A percentile compares a stretch with the other conserved stretches of the same genome.
These are phyloP conservation scores for Penicillium thymicola DNA, from an alignment of 2,329 filamentous ascomycete genomes.

Conservation along the genomic window DNA sequence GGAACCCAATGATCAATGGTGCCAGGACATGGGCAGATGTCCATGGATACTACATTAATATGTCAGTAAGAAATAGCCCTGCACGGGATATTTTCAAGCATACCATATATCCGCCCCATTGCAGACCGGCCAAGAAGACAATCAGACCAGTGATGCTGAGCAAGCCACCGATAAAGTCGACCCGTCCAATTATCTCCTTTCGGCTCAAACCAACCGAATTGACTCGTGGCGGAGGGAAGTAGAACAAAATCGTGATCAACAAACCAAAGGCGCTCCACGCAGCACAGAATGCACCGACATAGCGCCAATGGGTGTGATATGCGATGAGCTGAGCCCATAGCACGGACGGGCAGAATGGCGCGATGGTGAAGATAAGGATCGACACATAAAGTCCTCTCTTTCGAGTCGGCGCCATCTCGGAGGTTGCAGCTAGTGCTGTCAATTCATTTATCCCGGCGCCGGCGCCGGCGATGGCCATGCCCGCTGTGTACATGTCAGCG, in stretches of 20 bases:
- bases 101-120: slow-evolving; percentile 52
- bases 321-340: slow-evolving; percentile 59
- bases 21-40: slow-evolving; percentile 45
- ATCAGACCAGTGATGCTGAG: slow-evolving; percentile 49
- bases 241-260: slow-evolving; percentile 43
- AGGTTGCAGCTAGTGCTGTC: slow-evolving; percentile 64
- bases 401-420: slow-evolving; percentile 63
- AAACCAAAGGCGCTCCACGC: slow-evolving; percentile 44
- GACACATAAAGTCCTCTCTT: slow-evolving; percentile 64
- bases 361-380: slow-evolving; percentile 57
- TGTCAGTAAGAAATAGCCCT: slow-evolving; percentile 2
- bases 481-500: slow-evolving; percentile 34
- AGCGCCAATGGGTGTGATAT: slow-evolving; percentile 44
- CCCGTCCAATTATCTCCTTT: slow-evolving; percentile 42
- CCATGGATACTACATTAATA: slow-evolving; percentile 41
- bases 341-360: slow-evolving; percentile 62
- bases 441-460: slow-evolving; percentile 67
- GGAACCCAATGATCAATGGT: slow-evolving; percentile 45
- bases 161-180: slow-evolving; percentile 52
- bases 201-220: slow-evolving; percentile 40
- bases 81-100: slow-evolving; percentile 7
- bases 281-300: slow-evolving; percentile 43
- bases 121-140: slow-evolving; percentile 49
- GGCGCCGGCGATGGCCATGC: slow-evolving; percentile 59
- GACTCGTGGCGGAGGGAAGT: slow-evolving; percentile 45